Base-by-base conservation (phyloP, 1,139 yeast species). In the Meyerozyma sp. region DNA sequence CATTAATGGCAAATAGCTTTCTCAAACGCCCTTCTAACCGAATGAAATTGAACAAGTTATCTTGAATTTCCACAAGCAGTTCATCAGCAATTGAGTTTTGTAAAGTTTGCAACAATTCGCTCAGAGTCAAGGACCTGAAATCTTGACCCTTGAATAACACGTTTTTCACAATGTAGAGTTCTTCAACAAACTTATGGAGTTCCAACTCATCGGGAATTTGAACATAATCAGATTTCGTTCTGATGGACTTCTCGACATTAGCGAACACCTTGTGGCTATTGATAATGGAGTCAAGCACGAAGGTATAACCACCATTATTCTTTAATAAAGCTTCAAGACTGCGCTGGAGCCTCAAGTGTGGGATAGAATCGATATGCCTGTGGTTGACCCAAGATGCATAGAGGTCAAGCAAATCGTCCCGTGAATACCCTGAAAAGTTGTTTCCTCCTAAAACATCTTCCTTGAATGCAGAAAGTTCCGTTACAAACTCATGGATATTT, bases 231-330 rank as follows among this genome's bases (percentile, higher is more conserved):
- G 40, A 45, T 38, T 46, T 50, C n/a, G 46, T 43, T 8, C 46
- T 45, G 21, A 56, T 39, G 28, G 52, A 52, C 23, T 47, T 46
- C 44, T 63, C 70, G 37, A 63, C 52, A 11, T 49, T 44, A 6
- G 56, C 57, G 42, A 66, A 62, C 3, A 56, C 63, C 8, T 43
- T 36, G 42, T 62, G 64, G 32, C 62, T 62, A 11, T 53, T 53
- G 36, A 66, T 47, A 2, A 69, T 54, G 3, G 64, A 54, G 48
- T 70, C 75, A 48, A 71, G 59, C 8, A 65, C 58, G 16, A 54
- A 62, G 8, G 72, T 65, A 42, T 66, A 48, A 2, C 61, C 62
- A 3, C 65, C 65, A 49, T 70, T 68, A 11, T 55, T 36, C 8
- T 47, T 49, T 42, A 68, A 66, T 30, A 68, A 52, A 4, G 48